These are phyloP conservation scores for Piloderma croceum DNA, from an alignment of 768 basidiomycete genomes.

Conservation along the genomic window DNA sequence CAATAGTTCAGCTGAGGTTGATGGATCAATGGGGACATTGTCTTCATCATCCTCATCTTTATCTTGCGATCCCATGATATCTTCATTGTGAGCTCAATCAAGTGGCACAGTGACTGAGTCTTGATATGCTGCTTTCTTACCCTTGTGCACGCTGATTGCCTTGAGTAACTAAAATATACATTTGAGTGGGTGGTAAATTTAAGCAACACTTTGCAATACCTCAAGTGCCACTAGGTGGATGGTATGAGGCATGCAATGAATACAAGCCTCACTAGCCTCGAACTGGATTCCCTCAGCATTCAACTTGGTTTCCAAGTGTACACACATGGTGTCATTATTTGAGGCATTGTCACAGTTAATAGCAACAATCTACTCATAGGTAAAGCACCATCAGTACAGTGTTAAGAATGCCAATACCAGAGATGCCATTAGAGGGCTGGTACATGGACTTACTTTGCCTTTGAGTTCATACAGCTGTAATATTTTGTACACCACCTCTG, in stretches of 20 bases:
- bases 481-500: constrained; percentile 26
- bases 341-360: constrained; percentile 19
- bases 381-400: neutral
- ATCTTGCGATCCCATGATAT: no score
- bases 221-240: constrained; percentile 21
- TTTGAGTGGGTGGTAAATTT: neutral
- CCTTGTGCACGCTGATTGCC: constrained; percentile 18
- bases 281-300: constrained; percentile 9
- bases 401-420: neutral
- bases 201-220: constrained; percentile 7
- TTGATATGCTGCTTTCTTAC: neutral
- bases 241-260: constrained; percentile 26
- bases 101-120: no score
- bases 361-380: constrained; percentile 12
- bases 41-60: no score
- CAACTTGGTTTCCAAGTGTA: constrained; percentile 1
- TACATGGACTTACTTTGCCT: constrained; percentile 13
- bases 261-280: constrained; percentile 10
- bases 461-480: constrained; percentile 22
- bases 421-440: no score
- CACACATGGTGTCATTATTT: constrained; percentile 19
- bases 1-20: neutral
- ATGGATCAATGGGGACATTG: no score
- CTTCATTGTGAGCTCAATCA: no score
- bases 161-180: constrained; percentile 24